Percentiles rank a stretch among this genome's conserved stretches.
Conservation (phyloP, 1,284 basidiomycete species). For the Polyporus tsugae region DNA sequence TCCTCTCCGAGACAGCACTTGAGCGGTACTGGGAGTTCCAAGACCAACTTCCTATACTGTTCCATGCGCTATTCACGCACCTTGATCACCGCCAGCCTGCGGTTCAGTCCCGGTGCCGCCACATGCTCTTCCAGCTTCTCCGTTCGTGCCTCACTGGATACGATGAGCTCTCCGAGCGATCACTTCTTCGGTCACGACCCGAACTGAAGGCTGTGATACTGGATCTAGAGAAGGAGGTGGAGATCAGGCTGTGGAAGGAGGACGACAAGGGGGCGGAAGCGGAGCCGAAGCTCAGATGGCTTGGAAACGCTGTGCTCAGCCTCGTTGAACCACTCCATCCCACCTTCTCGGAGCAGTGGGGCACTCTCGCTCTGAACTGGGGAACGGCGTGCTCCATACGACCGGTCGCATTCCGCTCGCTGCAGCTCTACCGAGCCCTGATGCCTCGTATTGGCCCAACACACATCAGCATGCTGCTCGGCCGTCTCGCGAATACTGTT, state of each 20-base stretch:
- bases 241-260: slow-evolving; percentile 76
- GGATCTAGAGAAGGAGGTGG: slow-evolving; percentile 66
- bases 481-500: slow-evolving; percentile 87
- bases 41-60: slow-evolving; percentile 74
- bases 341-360: slow-evolving; percentile 79
- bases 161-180: slow-evolving; percentile 67
- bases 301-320: slow-evolving; percentile 73
- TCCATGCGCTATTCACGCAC: slow-evolving; percentile 87
- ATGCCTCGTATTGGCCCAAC: slow-evolving; percentile 75
- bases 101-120: slow-evolving; percentile 75
- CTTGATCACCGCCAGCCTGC: slow-evolving; percentile 80
- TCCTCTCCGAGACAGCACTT: slow-evolving; percentile 84
- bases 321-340: slow-evolving; percentile 78
- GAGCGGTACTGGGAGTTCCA: slow-evolving; percentile 82
- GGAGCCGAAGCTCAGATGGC: slow-evolving; percentile 72
- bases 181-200: slow-evolving; percentile 53
- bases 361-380: slow-evolving; percentile 84
- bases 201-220: slow-evolving; percentile 60
- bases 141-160: slow-evolving; percentile 82
- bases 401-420: slow-evolving; percentile 87
- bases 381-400: slow-evolving; percentile 90
- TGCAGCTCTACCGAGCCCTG: slow-evolving; percentile 92
- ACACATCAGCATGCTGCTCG: slow-evolving; percentile 84
- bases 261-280: slow-evolving; percentile 65
- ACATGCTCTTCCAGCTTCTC: slow-evolving; percentile 82